phyloP scores from a whole-genome alignment of 2,329 filamentous ascomycete species.

The Xylariaceae sp. region DNA sequence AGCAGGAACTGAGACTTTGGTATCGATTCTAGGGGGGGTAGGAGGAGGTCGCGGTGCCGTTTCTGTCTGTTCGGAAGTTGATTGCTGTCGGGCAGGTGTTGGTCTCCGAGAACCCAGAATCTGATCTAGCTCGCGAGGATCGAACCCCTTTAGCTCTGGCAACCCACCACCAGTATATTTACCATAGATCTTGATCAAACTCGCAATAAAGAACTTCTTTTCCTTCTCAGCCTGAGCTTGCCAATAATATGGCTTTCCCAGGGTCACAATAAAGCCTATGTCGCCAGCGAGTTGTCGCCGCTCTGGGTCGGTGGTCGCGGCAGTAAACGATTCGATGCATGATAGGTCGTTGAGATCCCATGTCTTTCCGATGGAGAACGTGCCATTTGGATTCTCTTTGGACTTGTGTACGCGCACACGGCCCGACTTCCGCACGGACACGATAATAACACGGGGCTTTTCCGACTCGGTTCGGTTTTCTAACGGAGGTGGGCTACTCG shows the following conservation, averaged over 20 bases:
- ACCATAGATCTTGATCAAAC: slow-evolving; percentile 89
- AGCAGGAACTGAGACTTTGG: slow-evolving; percentile 11
- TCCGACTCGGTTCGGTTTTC: slow-evolving; percentile 67
- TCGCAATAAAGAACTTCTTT: slow-evolving; percentile 98
- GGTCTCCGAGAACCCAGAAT: slow-evolving; percentile 57
- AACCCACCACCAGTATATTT: slow-evolving; percentile 89
- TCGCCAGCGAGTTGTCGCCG: slow-evolving; percentile 73
- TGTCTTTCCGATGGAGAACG: slow-evolving; percentile 96
- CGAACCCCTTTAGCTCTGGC: slow-evolving; percentile 78
- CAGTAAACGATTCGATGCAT: slow-evolving; percentile 75
- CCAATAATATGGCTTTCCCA: slow-evolving; percentile 97
- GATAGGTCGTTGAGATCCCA: slow-evolving; percentile 92
- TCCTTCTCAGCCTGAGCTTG: slow-evolving; percentile 88
- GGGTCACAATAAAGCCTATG: slow-evolving; percentile 78
- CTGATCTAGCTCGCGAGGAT: slow-evolving; percentile 69
- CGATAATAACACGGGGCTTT: slow-evolving; percentile 86
- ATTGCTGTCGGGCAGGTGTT: slow-evolving; percentile 29
- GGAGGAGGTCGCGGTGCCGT: slow-evolving; percentile 23
- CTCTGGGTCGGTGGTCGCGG: slow-evolving; percentile 51
- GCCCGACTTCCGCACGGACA: slow-evolving; percentile 87
- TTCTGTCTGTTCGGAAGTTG: slow-evolving; percentile 19
- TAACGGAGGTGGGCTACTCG: slow-evolving; percentile 78
- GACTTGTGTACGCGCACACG: slow-evolving; percentile 95
- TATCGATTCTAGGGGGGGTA: slow-evolving; percentile 14
- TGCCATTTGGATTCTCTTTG: slow-evolving; percentile 87